These are phyloP conservation scores for Phytophthora kernoviae DNA, from an alignment of 352 stramenopile genomes.

Conservation along the genomic window DNA sequence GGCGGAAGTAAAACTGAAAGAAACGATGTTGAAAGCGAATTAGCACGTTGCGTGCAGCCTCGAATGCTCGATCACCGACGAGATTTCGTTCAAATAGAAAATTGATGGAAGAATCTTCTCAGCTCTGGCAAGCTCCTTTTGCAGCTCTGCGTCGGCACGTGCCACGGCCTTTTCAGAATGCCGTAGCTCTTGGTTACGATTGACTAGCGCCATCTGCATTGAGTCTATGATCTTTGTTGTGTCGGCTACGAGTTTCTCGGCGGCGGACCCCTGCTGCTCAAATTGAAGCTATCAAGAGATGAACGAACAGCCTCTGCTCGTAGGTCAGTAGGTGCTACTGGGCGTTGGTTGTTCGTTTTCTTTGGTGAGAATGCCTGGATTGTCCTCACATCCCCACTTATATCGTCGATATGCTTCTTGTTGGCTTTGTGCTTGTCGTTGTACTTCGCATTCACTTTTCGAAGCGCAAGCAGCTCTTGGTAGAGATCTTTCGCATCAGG, in stretches of 20 bases:
- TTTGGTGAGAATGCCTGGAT: conserved; percentile 7
- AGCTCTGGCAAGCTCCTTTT: conserved; percentile 31
- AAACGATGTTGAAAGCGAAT: conserved; percentile 58
- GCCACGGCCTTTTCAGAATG: conserved; percentile 26
- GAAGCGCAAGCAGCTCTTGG: conserved; percentile 42
- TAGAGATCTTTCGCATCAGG: conserved; percentile 46
- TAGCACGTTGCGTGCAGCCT: conserved; percentile 50
- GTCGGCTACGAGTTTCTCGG: conserved; percentile 7
- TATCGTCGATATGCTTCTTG: no score
- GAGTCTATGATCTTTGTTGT: conserved; percentile 8
- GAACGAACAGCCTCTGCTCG: conserved; percentile 4
- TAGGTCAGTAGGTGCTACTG: neutral
- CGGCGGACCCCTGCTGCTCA: conserved; percentile 5
- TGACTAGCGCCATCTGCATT: conserved; percentile 31
- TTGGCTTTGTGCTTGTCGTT: conserved; percentile 13
- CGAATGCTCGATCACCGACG: conserved; percentile 42
- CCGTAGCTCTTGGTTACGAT: conserved; percentile 24
- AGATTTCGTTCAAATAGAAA: conserved; percentile 73
- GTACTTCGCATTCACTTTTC: conserved; percentile 19
- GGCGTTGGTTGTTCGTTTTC: conserved; percentile 4
- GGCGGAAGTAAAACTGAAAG: conserved; percentile 47
- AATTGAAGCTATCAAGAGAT: conserved; percentile 8
- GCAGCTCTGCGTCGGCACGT: conserved; percentile 31
- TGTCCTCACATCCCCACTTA: neutral
- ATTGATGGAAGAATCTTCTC: conserved; percentile 47